Evolutionary conservation across 805 yeast genomes (phyloP), one percentile per base, ranked within the genome.

Genomic region (Metschnikowia cubensis): DNA sequence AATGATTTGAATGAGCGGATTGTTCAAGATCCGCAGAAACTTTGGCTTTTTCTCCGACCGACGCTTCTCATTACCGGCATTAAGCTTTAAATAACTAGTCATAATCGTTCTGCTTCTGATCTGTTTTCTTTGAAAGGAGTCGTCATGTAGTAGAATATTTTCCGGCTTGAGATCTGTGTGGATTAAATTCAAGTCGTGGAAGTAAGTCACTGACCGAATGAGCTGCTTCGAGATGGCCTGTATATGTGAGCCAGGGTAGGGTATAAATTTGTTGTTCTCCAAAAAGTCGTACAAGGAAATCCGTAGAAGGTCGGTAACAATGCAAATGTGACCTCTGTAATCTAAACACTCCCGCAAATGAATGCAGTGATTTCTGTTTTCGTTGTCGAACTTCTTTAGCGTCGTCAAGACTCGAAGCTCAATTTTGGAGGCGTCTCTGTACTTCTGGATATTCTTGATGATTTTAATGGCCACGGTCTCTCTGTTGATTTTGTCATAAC

Each of bases 81-180:
- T 56, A 42, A 66, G 56, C 45, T 66, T 64, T 51, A 66, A 50
- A 53, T 63, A 74, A 45, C 72, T 55, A 31, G 71, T 55, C 32
- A 68, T 64, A 25, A 69, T 66, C 0, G 77, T 68, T 20, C 61
- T 59, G 42, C 70, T 63, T 21, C 58, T 53, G 47, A 69, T 60
- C 39, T 65, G 68, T 57, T 74, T 74, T 43, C 74, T 68, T 13
- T 56, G 59, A 50, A 63, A 80, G 0, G 77, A 66, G 59, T 76
- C 81, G 59, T 82, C 80, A 50, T 80, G 79, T 33, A 90, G 72
- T 33, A 94, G 68, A 39, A 94, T 87, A 65, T 94, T 94, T 67
- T 94, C 99, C 1, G 99, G 99, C 69, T 94, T 94, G 58, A 94
- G 75, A 67, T 94, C 99, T 0, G 99, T 94, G 68, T 94, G 99